Evolutionary conservation across 768 basidiomycete species (phyloP), one percentile per base, ranked within the genome.

Genomic region (Cystobasidium tubakii): DNA sequence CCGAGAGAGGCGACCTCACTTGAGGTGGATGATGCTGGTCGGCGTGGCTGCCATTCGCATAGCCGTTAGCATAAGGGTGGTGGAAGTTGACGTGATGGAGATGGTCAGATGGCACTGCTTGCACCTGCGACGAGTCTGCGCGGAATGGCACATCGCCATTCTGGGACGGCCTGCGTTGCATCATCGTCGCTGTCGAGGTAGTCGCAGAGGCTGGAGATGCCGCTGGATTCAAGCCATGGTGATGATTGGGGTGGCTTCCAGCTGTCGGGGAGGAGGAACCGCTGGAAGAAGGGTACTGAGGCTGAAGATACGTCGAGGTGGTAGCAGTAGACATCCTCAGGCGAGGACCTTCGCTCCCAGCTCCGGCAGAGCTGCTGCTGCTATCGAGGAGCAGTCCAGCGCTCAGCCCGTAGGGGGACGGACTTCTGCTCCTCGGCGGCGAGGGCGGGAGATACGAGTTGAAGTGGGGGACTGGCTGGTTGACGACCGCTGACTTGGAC

Each of bases 281-380:
- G 39, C 39, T 39, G 39, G 46, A 50, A n/a, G 46, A 19, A 6
- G 46, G 21, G 46, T 50, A 50, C 46, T 50, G 46, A 50, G 46
- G 46, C 46, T 50, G 46, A 6, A 34, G 57, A 60, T 60, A 60
- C 15, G 57, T 60, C 27, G 57, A 6, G 13, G 57, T 29, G 13
- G 57, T 21, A 29, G 57, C 33, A 29, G 57, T 29, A 23, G 57
- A 60, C 57, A 60, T 60, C 57, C 57, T 60, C 57, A 60, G 29
- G 21, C 57, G 57, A 60, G 57, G 57, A 3, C 57, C 57, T 29
- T 27, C 57, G 57, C n/a, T n/a, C n/a, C n/a, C n/a, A n/a, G n/a
- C n/a, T n/a, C n/a, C n/a, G n/a, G n/a, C n/a, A n/a, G 53, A 54
- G 53, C 53, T 54, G 53, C 57, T 60, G 33, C 13, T 60, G 57